Conservation (phyloP, 2,329 filamentous ascomycete genomes). For the Chalaropsis ovoidea region DNA sequence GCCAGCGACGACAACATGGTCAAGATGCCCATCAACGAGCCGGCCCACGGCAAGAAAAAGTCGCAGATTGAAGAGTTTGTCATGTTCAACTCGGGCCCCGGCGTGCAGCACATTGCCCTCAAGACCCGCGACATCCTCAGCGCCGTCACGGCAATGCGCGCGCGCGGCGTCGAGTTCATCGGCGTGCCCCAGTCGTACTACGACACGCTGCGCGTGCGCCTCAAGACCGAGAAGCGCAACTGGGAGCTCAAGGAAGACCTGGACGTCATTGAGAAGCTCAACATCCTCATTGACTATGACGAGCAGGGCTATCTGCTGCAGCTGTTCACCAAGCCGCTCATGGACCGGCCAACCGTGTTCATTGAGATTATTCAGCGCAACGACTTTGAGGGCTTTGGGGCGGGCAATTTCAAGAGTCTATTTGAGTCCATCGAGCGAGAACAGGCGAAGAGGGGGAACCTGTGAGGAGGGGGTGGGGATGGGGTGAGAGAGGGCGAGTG, state of each 20-base stretch:
- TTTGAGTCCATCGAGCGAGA: constrained; percentile 95
- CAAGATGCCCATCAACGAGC: constrained; percentile 99
- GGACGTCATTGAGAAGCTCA: constrained; percentile 62
- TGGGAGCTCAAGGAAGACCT: constrained; percentile 70
- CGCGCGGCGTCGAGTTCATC: constrained; percentile 90
- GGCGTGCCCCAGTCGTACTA: constrained; percentile 82
- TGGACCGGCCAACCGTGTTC: constrained; percentile 92
- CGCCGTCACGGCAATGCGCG: constrained; percentile 65
- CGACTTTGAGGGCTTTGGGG: constrained; percentile 83
- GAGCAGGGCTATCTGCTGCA: constrained; percentile 75
- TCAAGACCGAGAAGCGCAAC: constrained; percentile 51
- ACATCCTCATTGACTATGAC: constrained; percentile 92
- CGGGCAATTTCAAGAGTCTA: constrained; percentile 88
- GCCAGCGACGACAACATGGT: constrained; percentile 71
- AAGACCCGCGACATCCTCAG: constrained; percentile 69
- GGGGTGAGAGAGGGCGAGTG: background rate
- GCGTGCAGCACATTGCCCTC: constrained; percentile 89
- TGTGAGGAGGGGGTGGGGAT: constrained; percentile 47
- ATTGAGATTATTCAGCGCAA: constrained; percentile 92
- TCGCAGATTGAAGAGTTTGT: constrained; percentile 92
- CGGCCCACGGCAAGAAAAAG: constrained; percentile 78
- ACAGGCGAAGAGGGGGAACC: constrained; percentile 74
- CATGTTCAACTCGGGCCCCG: constrained; percentile 77
- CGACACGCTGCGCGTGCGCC: constrained; percentile 58
- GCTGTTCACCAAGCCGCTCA: constrained; percentile 74